Evolutionary conservation across 2,329 filamentous ascomycete species (phyloP), one percentile per base, ranked within the genome.

Genomic region (Achaetomium macrosporum): DNA sequence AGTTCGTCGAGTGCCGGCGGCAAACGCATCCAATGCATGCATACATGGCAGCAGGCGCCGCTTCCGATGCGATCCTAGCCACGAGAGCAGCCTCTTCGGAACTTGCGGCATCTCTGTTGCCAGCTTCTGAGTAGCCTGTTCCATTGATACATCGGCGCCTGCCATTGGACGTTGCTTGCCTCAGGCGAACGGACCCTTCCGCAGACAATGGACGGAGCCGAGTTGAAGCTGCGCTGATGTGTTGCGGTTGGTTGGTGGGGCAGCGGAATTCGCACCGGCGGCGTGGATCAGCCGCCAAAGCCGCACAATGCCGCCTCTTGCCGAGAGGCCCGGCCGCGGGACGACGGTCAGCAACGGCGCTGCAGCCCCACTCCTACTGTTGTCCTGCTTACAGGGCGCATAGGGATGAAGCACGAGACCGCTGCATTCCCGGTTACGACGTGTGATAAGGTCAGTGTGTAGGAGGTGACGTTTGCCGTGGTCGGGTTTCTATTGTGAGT

Each of bases 281-380:
- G 45, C 31, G 43, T 53, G 48, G 55, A 52, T 51, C 55, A 12
- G 51, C 60, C 42, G 47, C 19, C 47, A 57, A 62, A 64, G 63
- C 66, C 66, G 66, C 53, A 25, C 54, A 54, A 62, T 64, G 64
- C 67, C 66, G 67, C 61, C 50, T 45, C 20, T 64, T 54, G 60
- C 66, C 66, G 67, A 52, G 39, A 43, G 47, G 55, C 54, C 56
- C 58, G 50, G 30, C 50, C 30, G 42, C 42, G 49, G 16, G 49
- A 39, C 45, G 31, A 55, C 53, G 53, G 56, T 56, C 56, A 54
- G 53, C 47, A 53, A 36, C 57, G 50, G 55, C 54, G 43, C 45
- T 42, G 13, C 12, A 36, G 36, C 31, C 42, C 43, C 48, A 20
- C 17, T 46, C 25, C 20, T 43, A 17, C 12, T 19, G 30, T 17